phyloP scores from a whole-genome alignment of 139 green algal genomes.

The Diplosphaera chodatii region DNA sequence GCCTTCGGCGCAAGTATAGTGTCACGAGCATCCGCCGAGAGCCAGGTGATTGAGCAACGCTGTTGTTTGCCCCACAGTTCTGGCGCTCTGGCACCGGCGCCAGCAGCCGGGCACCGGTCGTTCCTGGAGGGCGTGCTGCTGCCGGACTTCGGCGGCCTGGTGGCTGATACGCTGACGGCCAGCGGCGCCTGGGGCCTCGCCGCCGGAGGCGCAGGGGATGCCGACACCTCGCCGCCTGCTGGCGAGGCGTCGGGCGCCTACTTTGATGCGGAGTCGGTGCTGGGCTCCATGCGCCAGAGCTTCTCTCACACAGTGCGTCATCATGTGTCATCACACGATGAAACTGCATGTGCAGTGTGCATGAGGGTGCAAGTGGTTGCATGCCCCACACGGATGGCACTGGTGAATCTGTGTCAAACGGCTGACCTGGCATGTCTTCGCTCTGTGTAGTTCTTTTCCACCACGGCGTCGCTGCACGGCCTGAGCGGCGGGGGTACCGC shows the following conservation, averaged over 20 bases:
- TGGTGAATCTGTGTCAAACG: too few relatives aligned
- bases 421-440: too few relatives aligned
- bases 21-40: too few relatives aligned
- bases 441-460: slow-evolving; percentile 1
- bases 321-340: too few relatives aligned
- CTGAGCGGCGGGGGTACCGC: background rate
- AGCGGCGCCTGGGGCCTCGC: slow-evolving; percentile 1
- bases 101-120: slow-evolving; percentile 16
- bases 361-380: too few relatives aligned
- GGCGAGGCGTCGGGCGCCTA: slow-evolving; percentile 13
- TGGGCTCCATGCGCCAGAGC: slow-evolving; percentile 23
- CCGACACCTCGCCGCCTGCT: too few relatives aligned
- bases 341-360: too few relatives aligned
- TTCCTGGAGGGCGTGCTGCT: slow-evolving; percentile 52
- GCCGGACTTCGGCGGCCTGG: slow-evolving; percentile 41
- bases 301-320: slow-evolving; percentile 22
- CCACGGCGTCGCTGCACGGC: background rate
- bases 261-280: slow-evolving; percentile 22
- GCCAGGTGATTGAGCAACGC: too few relatives aligned
- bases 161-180: slow-evolving; percentile 30
- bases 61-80: too few relatives aligned
- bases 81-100: background rate
- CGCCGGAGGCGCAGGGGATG: background rate
- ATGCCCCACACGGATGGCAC: too few relatives aligned
- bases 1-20: too few relatives aligned